Evolutionary conservation across 768 basidiomycete genomes (phyloP), one percentile per base, ranked within the genome.

Genomic region (Russula sp.): DNA sequence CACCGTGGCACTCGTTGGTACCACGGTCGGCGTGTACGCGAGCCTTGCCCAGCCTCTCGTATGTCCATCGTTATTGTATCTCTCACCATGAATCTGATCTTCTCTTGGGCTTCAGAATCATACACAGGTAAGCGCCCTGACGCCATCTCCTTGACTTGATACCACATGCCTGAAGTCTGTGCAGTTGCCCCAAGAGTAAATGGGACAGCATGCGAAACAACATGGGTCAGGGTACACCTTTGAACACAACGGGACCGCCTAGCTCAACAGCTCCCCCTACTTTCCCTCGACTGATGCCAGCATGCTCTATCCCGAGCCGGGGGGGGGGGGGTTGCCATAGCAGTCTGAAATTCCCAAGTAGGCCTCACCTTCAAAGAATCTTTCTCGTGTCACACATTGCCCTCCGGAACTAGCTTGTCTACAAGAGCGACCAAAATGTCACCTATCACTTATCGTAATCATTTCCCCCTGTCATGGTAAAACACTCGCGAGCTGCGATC

Each of bases 31-130:
- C 58, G 74, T 77, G 16, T 74, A 85, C 29, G 83, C 84, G 2
- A 59, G 69, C 32, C 76, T 88, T 32, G 86, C 88, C 65, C 76
- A 77, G 66, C 87, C 85, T 0, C 69, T 64, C 62, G 76, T 76
- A 54, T 62, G 46, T 6, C 25, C 25, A 69, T 9, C 47, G 7
- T n/a, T n/a, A 34, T 34, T 35, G 18, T 32, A 6, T 7, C 25
- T 35, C 50, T 49, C 3, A n/a, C 50, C 41, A 13, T n/a, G 14
- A 22, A 16, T 43, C 36, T 41, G 38, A 39, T 22, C 14, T 25
- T 35, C 32, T 4, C 7, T n/a, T 45, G 32, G 4, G 53, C 16
- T 45, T n/a, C 72, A 78, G 72, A 87, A 88, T 68, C 86, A 87
- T 60, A 79, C 87, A 66, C 73, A 73, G 83, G 84, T 41, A 65